Base-by-base conservation (phyloP, 257 asterid genomes). In the Leptodermis oblonga region DNA sequence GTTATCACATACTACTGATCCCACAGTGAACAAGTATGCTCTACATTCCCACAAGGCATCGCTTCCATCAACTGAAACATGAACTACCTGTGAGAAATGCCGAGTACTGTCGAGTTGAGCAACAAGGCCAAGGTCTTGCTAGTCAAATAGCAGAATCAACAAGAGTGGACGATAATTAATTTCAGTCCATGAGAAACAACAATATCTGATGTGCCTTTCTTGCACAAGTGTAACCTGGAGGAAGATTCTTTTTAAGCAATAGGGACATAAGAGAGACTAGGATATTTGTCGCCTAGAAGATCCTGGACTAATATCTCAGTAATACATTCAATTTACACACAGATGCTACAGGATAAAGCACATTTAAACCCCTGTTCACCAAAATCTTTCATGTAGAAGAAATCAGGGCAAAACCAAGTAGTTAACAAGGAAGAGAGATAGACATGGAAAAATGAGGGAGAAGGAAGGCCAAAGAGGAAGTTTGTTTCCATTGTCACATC, bases 351-450 rank as follows among this genome's bases (percentile, higher is more conserved):
- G 10, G 34, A 13, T 6, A 37, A 42, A 14, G 13, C 62, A 34
- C 23, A 20, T 39, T 34, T 62, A 41, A 26, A 62, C 55, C 18
- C 34, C 1, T 9, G 43, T 46, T 25, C 17, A 33, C 39, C 70
- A 65, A 65, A 45, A 48, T 22, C 26, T 13, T 62, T 33, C n/a
- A 18, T n/a, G 25, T 13, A 18, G 11, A 20, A 70, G 39, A 22
- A 39, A 52, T 48, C 59, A 64, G 14, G 26, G 49, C 14, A 67
- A 67, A 67, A 51, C 61, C 37, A 11, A 34, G 33, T 68, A 30
- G 23, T 26, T 37, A 53, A 10, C 31, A 64, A 62, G 30, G 7
- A 41, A 26, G 17, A 30, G 20, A 52, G 34, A 34, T 0, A 67
- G 41, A 17, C 23, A 56, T 9, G 23, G 20, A 34, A 26, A 18